phyloP scores from a whole-genome alignment of 257 asterid genomes.

The Voacanga thouarsii region DNA sequence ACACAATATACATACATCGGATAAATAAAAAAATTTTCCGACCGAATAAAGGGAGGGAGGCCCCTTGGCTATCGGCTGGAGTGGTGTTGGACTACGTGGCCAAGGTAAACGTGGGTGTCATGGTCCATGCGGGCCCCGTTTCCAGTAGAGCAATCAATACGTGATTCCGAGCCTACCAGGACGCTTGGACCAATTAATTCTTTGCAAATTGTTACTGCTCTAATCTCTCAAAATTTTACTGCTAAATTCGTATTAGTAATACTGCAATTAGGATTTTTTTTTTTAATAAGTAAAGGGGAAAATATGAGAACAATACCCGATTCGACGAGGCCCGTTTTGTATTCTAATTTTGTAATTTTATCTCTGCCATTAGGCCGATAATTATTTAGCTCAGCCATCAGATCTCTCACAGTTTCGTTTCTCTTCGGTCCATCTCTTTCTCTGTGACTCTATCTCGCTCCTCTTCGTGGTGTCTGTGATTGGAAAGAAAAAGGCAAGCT shows the following conservation, averaged over 20 bases:
- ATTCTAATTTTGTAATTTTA: not conserved
- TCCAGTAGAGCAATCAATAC: not conserved
- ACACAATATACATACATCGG: too few relatives aligned
- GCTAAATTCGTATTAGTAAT: not conserved
- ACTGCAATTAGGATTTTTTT: too few relatives aligned
- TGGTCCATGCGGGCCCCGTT: not conserved
- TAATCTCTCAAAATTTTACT: not conserved
- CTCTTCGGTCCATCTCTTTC: not conserved
- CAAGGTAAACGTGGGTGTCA: not conserved
- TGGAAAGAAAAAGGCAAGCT: constrained; percentile 18
- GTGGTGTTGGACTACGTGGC: too few relatives aligned
- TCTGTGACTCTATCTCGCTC: not conserved
- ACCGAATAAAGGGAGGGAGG: too few relatives aligned
- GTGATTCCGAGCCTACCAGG: not conserved
- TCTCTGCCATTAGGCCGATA: not conserved
- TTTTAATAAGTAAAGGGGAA: too few relatives aligned
- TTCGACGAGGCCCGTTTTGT: not conserved
- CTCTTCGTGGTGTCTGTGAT: constrained; percentile 4
- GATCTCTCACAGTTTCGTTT: constrained; percentile 22
- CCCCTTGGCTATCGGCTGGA: too few relatives aligned
- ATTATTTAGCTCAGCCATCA: constrained; percentile 20
- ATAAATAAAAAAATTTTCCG: too few relatives aligned
- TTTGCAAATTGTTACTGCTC: not conserved
- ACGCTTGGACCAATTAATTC: not conserved
- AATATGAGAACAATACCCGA: not conserved